Percentiles rank a stretch among this genome's conserved stretches.
These are phyloP conservation scores for Lolium rigidum DNA, from an alignment of 176 grass and related monocot species.

Conservation along the genomic window DNA sequence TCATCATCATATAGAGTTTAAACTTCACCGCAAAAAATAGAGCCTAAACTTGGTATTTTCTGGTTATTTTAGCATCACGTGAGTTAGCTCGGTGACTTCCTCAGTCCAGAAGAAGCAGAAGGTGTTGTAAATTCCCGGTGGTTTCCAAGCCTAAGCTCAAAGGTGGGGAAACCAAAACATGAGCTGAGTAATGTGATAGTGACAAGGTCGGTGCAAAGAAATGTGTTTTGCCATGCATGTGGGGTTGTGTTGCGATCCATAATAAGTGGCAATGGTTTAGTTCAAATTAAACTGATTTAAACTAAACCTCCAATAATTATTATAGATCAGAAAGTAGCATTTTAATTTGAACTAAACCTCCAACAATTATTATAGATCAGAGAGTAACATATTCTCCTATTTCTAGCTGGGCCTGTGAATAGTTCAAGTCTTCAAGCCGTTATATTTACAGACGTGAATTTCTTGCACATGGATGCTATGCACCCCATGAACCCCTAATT, in stretches of 20 bases:
- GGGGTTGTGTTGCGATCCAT: no score
- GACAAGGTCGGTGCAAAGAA: not conserved
- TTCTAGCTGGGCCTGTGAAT: not conserved
- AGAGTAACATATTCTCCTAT: not conserved
- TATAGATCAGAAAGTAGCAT: no score
- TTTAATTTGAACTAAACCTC: no score
- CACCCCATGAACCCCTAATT: no score
- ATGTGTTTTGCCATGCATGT: not conserved
- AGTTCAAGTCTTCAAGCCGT: not conserved
- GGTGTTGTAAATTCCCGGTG: not conserved
- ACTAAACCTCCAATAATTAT: no score
- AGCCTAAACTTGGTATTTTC: not conserved
- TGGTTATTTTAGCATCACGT: not conserved
- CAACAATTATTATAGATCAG: no score
- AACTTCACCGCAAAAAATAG: not conserved
- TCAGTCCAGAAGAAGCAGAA: not conserved
- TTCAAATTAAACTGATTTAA: no score
- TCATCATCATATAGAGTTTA: not conserved
- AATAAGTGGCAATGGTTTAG: no score
- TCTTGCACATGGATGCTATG: no score
- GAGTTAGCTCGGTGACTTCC: not conserved
- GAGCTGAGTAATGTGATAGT: not conserved
- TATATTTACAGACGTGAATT: no score
- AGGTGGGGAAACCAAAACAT: not conserved
- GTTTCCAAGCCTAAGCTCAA: slow-evolving; percentile 4